Evolutionary conservation across 1,139 yeast genomes (phyloP).

Genomic region (Geotrichum cucujoidarum): DNA sequence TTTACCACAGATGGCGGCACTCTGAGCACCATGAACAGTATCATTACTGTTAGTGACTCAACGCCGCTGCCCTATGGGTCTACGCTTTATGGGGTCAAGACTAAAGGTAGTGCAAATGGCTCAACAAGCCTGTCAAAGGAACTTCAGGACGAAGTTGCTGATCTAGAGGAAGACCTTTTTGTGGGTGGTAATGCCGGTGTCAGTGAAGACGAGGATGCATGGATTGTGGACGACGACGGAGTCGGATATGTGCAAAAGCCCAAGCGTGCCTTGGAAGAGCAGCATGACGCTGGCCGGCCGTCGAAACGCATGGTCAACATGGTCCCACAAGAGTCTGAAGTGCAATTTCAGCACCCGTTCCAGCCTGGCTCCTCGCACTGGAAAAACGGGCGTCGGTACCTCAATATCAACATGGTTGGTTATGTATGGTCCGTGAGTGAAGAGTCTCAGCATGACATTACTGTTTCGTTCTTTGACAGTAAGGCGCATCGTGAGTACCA

Average conservation of each 20-base stretch:
- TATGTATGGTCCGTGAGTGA: conserved; percentile 76
- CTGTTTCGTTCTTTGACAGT: conserved; percentile 82
- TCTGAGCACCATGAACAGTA: conserved; percentile 25
- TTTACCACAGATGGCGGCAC: conserved; percentile 36
- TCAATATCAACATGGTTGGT: conserved; percentile 77
- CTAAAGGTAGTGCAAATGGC: conserved; percentile 19
- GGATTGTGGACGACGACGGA: conserved; percentile 55
- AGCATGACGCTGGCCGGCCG: background rate
- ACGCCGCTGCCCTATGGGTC: conserved; percentile 3
- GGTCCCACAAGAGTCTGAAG: background rate
- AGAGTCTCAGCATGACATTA: conserved; percentile 58
- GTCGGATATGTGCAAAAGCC: conserved; percentile 28
- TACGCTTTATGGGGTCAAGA: conserved; percentile 5
- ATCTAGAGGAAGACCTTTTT: conserved; percentile 5
- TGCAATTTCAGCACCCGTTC: conserved; percentile 39
- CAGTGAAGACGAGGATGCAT: conserved; percentile 38
- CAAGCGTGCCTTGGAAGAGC: conserved; percentile 1
- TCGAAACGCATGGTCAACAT: conserved; percentile 5
- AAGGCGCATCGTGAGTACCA: conserved; percentile 78
- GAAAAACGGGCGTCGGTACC: conserved; percentile 61
- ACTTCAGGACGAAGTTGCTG: conserved; percentile 27
- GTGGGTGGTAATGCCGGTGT: conserved; percentile 1
- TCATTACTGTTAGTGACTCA: conserved; percentile 4
- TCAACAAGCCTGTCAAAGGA: conserved; percentile 30
- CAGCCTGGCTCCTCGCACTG: conserved; percentile 89